Evolutionary conservation across 148 eudicot genomes (phyloP).

Genomic region (Persicaria tinctoria): DNA sequence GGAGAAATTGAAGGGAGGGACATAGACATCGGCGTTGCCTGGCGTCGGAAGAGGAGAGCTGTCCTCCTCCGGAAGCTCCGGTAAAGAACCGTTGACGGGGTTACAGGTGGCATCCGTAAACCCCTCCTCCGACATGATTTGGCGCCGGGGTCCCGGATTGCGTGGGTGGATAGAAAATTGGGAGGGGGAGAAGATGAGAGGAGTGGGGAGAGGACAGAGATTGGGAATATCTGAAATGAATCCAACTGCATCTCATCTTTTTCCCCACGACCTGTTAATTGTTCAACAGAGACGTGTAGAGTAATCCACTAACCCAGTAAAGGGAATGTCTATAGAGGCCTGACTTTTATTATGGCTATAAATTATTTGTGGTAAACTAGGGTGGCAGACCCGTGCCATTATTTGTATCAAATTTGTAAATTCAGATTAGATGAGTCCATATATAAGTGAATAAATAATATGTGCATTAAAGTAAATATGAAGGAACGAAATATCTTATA

Average conservation of each 20-base stretch:
- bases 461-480: too few relatives aligned
- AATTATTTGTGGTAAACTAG: too few relatives aligned
- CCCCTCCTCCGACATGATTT: slow-evolving; percentile 4
- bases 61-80: not conserved
- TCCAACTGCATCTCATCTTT: slow-evolving; percentile 11
- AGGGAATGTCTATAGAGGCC: not conserved
- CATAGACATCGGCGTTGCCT: slow-evolving; percentile 9
- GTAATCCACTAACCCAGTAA: not conserved
- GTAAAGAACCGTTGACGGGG: not conserved
- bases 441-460: too few relatives aligned
- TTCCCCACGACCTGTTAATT: not conserved
- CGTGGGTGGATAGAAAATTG: not conserved
- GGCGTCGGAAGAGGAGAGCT: not conserved
- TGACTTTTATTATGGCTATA: not conserved
- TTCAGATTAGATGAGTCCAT: too few relatives aligned
- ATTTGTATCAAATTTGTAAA: too few relatives aligned
- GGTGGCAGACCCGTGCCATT: too few relatives aligned
- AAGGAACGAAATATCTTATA: too few relatives aligned
- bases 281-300: slow-evolving; percentile 4
- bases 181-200: not conserved
- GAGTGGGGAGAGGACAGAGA: slow-evolving; percentile 2
- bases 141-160: not conserved
- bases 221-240: slow-evolving; percentile 12
- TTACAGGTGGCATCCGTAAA: not conserved
- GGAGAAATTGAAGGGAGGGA: slow-evolving; percentile 43